Conservation (phyloP, 306 rosid species). For the Lithocarpus polystachyus region DNA sequence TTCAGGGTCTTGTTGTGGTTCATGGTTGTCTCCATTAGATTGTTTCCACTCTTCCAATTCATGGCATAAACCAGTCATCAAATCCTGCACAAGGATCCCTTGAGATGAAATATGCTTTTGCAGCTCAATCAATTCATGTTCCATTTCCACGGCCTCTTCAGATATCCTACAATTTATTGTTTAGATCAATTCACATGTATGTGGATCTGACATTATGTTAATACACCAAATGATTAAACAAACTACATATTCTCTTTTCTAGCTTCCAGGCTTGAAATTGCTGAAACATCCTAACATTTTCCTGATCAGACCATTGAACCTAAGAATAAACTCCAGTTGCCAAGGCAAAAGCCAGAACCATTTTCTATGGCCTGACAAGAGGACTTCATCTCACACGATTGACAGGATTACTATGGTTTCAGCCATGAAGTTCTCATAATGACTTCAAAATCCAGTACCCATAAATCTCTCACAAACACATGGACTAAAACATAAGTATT, state of each 20-base stretch:
- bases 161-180: slow-evolving; percentile 61
- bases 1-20: slow-evolving; percentile 43
- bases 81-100: slow-evolving; percentile 89
- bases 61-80: slow-evolving; percentile 88
- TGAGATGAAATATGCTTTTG: slow-evolving; percentile 85
- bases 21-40: slow-evolving; percentile 35
- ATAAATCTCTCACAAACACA: neutral
- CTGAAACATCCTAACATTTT: neutral
- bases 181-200: slow-evolving; percentile 14
- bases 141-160: slow-evolving; percentile 94
- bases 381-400: neutral
- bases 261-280: neutral
- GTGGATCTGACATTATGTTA: slow-evolving; percentile 1
- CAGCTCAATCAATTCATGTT: slow-evolving; percentile 86
- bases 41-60: slow-evolving; percentile 82
- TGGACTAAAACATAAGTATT: neutral
- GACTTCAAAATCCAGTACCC: neutral
- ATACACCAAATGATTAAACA: slow-evolving; percentile 2
- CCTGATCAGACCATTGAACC: neutral
- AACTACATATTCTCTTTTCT: neutral
- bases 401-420: neutral
- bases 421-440: neutral
- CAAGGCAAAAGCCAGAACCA: neutral
- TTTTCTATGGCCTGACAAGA: neutral
- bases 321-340: neutral